Conservation (phyloP, 2,329 filamentous ascomycete species). For the Aspergillus pseudoterreus region DNA sequence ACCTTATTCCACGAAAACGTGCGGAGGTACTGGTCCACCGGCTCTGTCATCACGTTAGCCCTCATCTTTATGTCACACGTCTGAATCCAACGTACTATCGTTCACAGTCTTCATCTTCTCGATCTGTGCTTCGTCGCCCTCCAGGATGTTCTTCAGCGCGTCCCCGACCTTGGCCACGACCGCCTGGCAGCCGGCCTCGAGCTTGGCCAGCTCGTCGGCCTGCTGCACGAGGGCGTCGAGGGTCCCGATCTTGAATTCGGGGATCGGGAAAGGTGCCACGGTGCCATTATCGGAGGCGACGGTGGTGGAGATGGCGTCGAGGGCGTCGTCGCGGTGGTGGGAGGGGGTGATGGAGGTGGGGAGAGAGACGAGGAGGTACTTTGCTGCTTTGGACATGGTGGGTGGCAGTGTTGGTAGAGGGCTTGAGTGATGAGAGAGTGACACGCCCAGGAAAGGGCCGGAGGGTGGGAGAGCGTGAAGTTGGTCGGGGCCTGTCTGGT, state of each 20-base stretch:
- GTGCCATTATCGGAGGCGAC: conserved; percentile 71
- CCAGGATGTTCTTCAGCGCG: conserved; percentile 75
- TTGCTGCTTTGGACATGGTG: conserved; percentile 47
- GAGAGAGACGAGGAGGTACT: conserved; percentile 85
- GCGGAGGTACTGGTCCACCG: conserved; percentile 88
- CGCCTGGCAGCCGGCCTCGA: conserved; percentile 72
- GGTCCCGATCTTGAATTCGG: conserved; percentile 96
- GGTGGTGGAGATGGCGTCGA: conserved; percentile 69
- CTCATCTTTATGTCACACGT: neutral
- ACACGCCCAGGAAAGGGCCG: neutral
- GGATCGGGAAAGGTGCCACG: conserved; percentile 74
- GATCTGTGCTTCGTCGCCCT: conserved; percentile 78
- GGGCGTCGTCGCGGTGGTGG: conserved; percentile 73
- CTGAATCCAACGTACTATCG: conserved; percentile 63
- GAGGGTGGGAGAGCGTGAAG: conserved; percentile 1
- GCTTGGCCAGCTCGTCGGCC: conserved; percentile 89
- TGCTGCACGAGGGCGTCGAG: conserved; percentile 93
- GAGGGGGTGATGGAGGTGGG: conserved; percentile 83
- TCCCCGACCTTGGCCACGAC: conserved; percentile 88
- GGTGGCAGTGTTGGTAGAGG: neutral
- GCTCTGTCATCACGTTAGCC: conserved; percentile 56
- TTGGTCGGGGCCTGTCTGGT: neutral
- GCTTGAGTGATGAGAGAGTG: neutral
- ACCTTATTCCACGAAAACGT: conserved; percentile 96
- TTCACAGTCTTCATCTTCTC: conserved; percentile 89